Base-by-base conservation (phyloP, 2,329 filamentous ascomycete species). In the Pseudocercospora musae region DNA sequence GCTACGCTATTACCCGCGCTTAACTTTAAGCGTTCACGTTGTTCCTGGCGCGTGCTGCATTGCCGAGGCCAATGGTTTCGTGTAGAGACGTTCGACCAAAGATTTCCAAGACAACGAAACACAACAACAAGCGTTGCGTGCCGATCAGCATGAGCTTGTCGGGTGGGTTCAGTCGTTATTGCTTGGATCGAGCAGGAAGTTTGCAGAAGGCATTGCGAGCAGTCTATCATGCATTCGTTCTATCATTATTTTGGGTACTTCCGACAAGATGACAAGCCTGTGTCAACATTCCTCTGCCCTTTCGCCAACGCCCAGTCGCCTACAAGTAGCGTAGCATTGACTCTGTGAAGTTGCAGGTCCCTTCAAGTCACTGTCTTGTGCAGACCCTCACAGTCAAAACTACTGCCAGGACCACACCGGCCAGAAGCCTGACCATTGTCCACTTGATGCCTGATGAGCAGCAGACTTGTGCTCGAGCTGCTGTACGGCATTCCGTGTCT, bases 11-110 rank as follows among this genome's bases (percentile, higher is more conserved):
- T 52, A 27, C 48, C 48, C 15, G 48, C 48, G 44, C 44, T 48
- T 48, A 48, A 48, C 44, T 48, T 48, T 48, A 48, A 48, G 44
- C 44, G 44, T 48, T 48, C 44, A 52, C 48, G 37, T 52, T 52
- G 48, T 52, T 52, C 48, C 48, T 52, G 23, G 48, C 48, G 48
- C 48, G 48, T 52, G 48, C 48, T 52, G 48, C 48, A 52, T 52
- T 52, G 48, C 48, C 48, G 48, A 52, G 48, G 48, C 31, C 48
- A 25, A 52, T 40, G 48, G 48, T 31, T 52, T 52, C 23, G 48
- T 52, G 48, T 52, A 52, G 2, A 52, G 11, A 52, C 7, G 11
- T 31, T 52, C 48, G 23, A 29, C 48, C 48, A 52, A 52, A 23
- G 48, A 25, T 52, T 29, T 52, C 13, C 4, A n/a, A 52, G 25